Percentiles rank a stretch among this genome's conserved stretches.
phyloP scores from a whole-genome alignment of 495 filamentous ascomycete species.

The Evernia prunastri region DNA sequence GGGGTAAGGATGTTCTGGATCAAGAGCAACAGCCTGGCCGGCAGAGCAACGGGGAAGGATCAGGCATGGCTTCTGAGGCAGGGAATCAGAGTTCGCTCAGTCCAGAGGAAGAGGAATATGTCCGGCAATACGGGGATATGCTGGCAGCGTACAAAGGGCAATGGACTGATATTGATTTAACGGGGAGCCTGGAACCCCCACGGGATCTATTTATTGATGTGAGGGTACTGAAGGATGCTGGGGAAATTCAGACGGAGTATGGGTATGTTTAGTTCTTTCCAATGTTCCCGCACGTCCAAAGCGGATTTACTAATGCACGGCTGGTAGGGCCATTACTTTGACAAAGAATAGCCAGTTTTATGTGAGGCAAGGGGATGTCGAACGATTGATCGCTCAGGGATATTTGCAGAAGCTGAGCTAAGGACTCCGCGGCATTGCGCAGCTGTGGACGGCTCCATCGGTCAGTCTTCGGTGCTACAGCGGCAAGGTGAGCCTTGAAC shows the following conservation, averaged over 20 bases:
- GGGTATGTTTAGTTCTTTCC: conserved; percentile 58
- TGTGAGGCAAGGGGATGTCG: conserved; percentile 93
- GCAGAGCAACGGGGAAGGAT: conserved; percentile 25
- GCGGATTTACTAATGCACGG: not conserved
- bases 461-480: not conserved
- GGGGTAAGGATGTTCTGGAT: conserved; percentile 71
- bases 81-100: conserved; percentile 72
- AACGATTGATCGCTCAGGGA: conserved; percentile 90
- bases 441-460: not conserved
- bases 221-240: conserved; percentile 90
- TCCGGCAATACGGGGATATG: conserved; percentile 83
- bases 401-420: conserved; percentile 88
- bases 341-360: conserved; percentile 98
- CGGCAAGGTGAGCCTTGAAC: not conserved
- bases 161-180: conserved; percentile 97
- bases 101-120: conserved; percentile 96
- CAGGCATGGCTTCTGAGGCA: conserved; percentile 32
- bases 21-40: conserved; percentile 29
- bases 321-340: conserved; percentile 76
- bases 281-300: not conserved
- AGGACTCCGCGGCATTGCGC: conserved; percentile 27
- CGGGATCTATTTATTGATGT: conserved; percentile 97
- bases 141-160: conserved; percentile 95
- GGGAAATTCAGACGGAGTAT: conserved; percentile 99
- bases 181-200: conserved; percentile 89